Percentiles rank a stretch among this genome's conserved stretches.
These are phyloP conservation scores for Colletotrichum caudatum DNA, from an alignment of 2,329 filamentous ascomycete genomes.

Conservation along the genomic window DNA sequence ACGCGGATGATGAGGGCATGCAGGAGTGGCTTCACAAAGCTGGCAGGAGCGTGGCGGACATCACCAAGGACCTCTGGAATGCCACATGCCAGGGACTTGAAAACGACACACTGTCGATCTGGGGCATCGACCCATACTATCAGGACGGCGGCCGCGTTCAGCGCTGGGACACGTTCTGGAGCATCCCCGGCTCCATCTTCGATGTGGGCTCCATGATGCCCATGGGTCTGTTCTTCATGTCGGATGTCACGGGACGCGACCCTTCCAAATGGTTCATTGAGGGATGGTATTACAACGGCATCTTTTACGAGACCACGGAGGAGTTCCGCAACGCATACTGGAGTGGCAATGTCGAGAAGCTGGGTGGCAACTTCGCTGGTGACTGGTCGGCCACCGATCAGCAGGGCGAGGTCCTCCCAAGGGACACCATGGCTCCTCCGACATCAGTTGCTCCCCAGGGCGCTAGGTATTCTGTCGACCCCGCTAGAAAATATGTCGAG, in stretches of 20 bases:
- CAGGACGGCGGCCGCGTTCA: slow-evolving; percentile 56
- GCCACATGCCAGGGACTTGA: slow-evolving; percentile 51
- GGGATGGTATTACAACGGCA: slow-evolving; percentile 66
- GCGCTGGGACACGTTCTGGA: slow-evolving; percentile 62
- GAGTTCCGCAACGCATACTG: slow-evolving; percentile 60
- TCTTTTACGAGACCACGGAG: slow-evolving; percentile 64
- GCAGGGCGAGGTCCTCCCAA: slow-evolving; percentile 50
- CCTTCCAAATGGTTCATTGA: slow-evolving; percentile 62
- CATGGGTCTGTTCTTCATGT: slow-evolving; percentile 57
- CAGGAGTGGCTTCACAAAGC: slow-evolving; percentile 53
- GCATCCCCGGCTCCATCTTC: slow-evolving; percentile 52
- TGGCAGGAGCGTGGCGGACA: slow-evolving; percentile 48
- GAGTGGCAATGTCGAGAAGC: slow-evolving; percentile 58
- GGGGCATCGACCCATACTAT: slow-evolving; percentile 57
- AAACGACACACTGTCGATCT: slow-evolving; percentile 57
- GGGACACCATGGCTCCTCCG: slow-evolving; percentile 50
- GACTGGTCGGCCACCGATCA: slow-evolving; percentile 59
- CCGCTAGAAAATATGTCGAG: slow-evolving; percentile 57
- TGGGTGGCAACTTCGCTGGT: slow-evolving; percentile 61
- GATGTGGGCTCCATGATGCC: slow-evolving; percentile 59
- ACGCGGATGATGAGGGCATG: slow-evolving; percentile 50
- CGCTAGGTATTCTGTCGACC: slow-evolving; percentile 57
- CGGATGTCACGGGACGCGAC: slow-evolving; percentile 64
- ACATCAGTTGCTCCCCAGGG: slow-evolving; percentile 50
- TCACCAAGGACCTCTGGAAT: slow-evolving; percentile 59